phyloP scores from a whole-genome alignment of 164 flowering plant genomes.

The grape (Vitis vinifera) region ASM3070453v1 NC_081812.1:11473001-11473500 shows the following conservation, averaged over 20 bases:
- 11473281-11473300: background rate
- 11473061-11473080: background rate
- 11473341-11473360: background rate
- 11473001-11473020: background rate
- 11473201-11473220: slow-evolving; percentile 59
- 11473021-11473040: background rate
- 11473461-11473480: no score
- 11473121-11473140: background rate
- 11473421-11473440: no score
- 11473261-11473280: background rate
- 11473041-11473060: background rate
- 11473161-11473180: slow-evolving; percentile 33
- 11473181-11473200: slow-evolving; percentile 59
- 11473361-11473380: background rate
- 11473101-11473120: background rate
- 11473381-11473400: no score
- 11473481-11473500: no score
- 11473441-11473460: no score
- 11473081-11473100: background rate
- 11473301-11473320: background rate
- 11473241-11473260: slow-evolving; percentile 19
- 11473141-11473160: slow-evolving; percentile 9
- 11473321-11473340: background rate
- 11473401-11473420: no score
- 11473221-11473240: slow-evolving; percentile 56